Evolutionary conservation across 208 protist species (phyloP), one percentile per base, ranked within the genome.

Genomic region (Willaertia magna): DNA sequence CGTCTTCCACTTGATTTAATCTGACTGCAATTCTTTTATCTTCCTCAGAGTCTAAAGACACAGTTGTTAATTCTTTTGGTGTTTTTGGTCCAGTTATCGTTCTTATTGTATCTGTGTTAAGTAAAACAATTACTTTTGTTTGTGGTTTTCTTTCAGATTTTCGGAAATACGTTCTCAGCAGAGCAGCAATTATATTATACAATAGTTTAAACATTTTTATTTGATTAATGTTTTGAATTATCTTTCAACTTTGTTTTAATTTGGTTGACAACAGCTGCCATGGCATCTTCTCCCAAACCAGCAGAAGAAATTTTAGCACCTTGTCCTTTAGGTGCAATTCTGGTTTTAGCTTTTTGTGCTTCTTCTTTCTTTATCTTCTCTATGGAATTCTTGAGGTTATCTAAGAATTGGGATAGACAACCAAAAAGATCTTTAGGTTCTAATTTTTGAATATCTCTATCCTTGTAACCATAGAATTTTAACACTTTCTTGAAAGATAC

Each of bases 221-320:
- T 20, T 51, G 48, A 51, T 67, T 67, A 67, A 34, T 67, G 55
- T 67, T n/a, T 67, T 30, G 26, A 34, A 9, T 34, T 16, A 34
- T 81, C 76, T 39, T 43, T 81, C n/a, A n/a, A n/a, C n/a, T n/a
- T n/a, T n/a, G n/a, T n/a, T 18, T 81, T 81, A 51, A 81, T 81
- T n/a, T 81, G 48, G 20, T 46, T 20, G 2, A 81, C 76, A 26
- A 81, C 7, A 12, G 40, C 44, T 30, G n/a, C 30, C 76, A 81
- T 81, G 9, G 76, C 76, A 81, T 81, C 76, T 81, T 81, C 76
- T 16, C 76, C 76, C 26, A 3, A 6, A 51, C 12, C 76, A 49
- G 43, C 76, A 44, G 43, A 22, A 51, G 76, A 30, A n/a, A 81
- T 81, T 34, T 47, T 81, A 18, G 40, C 43, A 22, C 76, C 76